Evolutionary conservation across 345 rosid genomes (phyloP).

Genomic region (Pugionium cornutum): DNA sequence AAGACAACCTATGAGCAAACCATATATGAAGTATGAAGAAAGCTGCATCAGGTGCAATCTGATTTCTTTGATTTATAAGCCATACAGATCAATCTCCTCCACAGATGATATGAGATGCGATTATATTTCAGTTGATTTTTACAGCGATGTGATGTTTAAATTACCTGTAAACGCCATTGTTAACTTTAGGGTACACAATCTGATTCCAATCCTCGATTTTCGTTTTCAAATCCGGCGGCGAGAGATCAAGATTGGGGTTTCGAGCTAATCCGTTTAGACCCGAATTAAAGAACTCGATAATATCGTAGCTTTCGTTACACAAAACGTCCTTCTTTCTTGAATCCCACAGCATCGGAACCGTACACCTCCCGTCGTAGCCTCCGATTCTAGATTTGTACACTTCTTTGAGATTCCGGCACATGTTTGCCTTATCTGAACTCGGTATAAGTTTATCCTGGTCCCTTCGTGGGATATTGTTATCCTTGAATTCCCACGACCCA

Average conservation of each 20-base stretch:
- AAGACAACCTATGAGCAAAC: constrained; percentile 7
- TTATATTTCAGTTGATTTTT: too few relatives aligned
- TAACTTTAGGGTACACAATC: constrained; percentile 67
- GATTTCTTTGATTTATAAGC: too few relatives aligned
- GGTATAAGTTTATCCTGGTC: constrained; percentile 51
- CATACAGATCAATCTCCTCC: too few relatives aligned
- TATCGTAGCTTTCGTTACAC: constrained; percentile 84
- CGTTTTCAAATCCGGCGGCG: constrained; percentile 49
- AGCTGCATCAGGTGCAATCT: background rate
- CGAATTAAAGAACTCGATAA: constrained; percentile 64
- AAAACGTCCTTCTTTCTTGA: constrained; percentile 59
- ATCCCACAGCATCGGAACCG: constrained; percentile 89
- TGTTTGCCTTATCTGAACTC: constrained; percentile 58
- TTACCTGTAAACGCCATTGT: constrained; percentile 85
- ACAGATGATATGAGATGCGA: too few relatives aligned
- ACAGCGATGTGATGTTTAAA: background rate
- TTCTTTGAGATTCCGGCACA: constrained; percentile 66
- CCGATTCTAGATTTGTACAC: constrained; percentile 61
- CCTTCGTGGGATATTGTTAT: background rate
- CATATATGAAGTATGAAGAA: background rate
- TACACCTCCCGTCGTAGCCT: constrained; percentile 68
- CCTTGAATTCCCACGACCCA: constrained; percentile 79
- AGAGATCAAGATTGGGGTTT: constrained; percentile 61
- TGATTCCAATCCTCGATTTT: constrained; percentile 75
- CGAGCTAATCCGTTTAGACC: constrained; percentile 56